These are phyloP conservation scores for Globisporangium ultimum DNA, from an alignment of 352 stramenopile genomes.

Conservation along the genomic window DNA sequence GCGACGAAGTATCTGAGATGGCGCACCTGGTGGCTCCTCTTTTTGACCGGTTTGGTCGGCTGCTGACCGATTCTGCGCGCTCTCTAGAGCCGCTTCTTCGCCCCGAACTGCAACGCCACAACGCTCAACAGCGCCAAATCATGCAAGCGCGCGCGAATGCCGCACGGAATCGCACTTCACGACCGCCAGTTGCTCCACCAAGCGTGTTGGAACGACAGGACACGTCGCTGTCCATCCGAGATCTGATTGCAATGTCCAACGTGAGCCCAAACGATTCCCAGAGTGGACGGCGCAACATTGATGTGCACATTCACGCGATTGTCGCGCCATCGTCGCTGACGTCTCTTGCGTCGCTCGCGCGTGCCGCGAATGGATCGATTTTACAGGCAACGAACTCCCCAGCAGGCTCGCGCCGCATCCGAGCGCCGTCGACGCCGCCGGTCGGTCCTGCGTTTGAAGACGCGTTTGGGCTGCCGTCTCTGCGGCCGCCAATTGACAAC, in stretches of 20 bases:
- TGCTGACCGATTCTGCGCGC: constrained; percentile 65
- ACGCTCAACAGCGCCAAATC: constrained; percentile 24
- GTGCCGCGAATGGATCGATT: constrained; percentile 13
- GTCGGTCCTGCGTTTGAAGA: constrained; percentile 28
- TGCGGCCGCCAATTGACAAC: constrained; percentile 23
- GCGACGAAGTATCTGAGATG: constrained; percentile 24
- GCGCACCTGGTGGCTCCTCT: constrained; percentile 66
- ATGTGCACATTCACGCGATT: constrained; percentile 88
- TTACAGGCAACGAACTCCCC: constrained; percentile 1
- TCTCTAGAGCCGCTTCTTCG: constrained; percentile 60
- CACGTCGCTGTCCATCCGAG: constrained; percentile 48
- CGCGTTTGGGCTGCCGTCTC: constrained; percentile 32
- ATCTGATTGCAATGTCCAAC: constrained; percentile 53
- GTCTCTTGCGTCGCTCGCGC: constrained; percentile 49
- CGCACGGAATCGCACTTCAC: constrained; percentile 1
- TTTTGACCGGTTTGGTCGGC: constrained; percentile 77
- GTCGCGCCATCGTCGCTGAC: constrained; percentile 69
- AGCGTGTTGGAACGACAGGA: constrained; percentile 34
- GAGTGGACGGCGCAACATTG: constrained; percentile 60
- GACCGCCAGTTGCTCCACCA: constrained; percentile 1
- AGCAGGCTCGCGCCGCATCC: constrained; percentile 4
- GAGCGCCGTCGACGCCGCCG: constrained; percentile 23
- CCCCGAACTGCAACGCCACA: constrained; percentile 40
- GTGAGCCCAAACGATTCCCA: constrained; percentile 21
- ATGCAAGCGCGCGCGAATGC: constrained; percentile 19